Conservation (phyloP, 2,329 filamentous ascomycete genomes). For the Sordariomycetes sp. region DNA sequence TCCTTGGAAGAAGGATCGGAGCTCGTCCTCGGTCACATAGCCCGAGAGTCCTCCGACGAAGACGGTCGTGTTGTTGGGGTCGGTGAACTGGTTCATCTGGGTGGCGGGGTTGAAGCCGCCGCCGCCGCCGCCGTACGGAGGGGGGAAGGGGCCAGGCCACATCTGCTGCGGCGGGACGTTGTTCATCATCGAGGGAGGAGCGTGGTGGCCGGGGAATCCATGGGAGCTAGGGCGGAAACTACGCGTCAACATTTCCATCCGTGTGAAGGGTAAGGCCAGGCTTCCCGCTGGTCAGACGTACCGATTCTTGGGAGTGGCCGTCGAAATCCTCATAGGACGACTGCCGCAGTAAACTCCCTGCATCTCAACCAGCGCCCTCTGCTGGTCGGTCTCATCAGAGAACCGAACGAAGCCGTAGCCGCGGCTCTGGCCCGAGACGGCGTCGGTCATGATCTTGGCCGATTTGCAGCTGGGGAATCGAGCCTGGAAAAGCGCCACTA, state of each 20-base stretch:
- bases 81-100: constrained; percentile 97
- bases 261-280: neutral
- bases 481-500: constrained; percentile 93
- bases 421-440: constrained; percentile 92
- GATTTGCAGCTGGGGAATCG: constrained; percentile 97
- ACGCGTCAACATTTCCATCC: neutral
- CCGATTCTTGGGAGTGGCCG: constrained; percentile 92
- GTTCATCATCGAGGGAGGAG: constrained; percentile 30
- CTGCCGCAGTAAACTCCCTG: constrained; percentile 99
- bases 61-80: constrained; percentile 98
- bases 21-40: constrained; percentile 97
- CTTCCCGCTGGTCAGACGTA: constrained; percentile 17
- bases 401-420: constrained; percentile 98
- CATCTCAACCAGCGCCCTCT: constrained; percentile 94
- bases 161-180: constrained; percentile 35
- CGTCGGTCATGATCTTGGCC: constrained; percentile 99
- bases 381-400: constrained; percentile 89
- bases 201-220: constrained; percentile 28
- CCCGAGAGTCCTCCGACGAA: constrained; percentile 95
- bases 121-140: constrained; percentile 15
- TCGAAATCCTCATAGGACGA: constrained; percentile 95
- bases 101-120: constrained; percentile 37
- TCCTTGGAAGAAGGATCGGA: constrained; percentile 99
- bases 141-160: constrained; percentile 19
- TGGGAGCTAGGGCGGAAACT: constrained; percentile 12